Percentiles rank a stretch among this genome's conserved stretches.
Conservation (phyloP, 2,329 filamentous ascomycete genomes). For the Cladosporium colombiae region DNA sequence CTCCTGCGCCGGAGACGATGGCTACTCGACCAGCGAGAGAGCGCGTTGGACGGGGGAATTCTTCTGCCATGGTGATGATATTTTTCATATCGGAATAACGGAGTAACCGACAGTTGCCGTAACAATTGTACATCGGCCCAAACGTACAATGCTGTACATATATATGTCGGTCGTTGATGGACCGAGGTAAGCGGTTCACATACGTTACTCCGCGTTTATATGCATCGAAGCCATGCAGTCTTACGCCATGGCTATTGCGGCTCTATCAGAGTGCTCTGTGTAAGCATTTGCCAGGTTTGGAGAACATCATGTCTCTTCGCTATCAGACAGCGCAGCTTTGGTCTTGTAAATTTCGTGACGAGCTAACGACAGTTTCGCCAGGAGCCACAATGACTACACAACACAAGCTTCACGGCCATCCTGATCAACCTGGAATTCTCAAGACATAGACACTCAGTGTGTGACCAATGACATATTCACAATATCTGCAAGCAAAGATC, state of each 20-base stretch:
- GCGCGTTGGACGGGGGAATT: slow-evolving; percentile 39
- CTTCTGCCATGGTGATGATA: slow-evolving; percentile 27
- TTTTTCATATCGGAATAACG: not conserved
- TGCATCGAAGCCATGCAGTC: not conserved
- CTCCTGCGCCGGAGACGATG: slow-evolving; percentile 63
- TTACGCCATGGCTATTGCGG: not conserved
- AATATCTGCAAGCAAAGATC: not conserved
- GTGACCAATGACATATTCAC: no score
- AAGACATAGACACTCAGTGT: no score
- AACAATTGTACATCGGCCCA: not conserved
- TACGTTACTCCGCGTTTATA: slow-evolving; percentile 8
- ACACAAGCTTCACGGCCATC: not conserved
- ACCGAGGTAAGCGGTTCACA: slow-evolving; percentile 7
- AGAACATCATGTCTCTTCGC: not conserved
- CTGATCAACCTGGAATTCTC: not conserved
- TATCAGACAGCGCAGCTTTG: not conserved
- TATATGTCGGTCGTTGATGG: slow-evolving; percentile 5
- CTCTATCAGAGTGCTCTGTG: not conserved
- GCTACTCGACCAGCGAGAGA: slow-evolving; percentile 49
- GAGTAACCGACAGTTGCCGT: not conserved
- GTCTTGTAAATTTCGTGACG: not conserved
- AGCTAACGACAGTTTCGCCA: not conserved
- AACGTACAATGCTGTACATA: not conserved
- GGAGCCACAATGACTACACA: not conserved
- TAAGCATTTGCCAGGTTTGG: not conserved